Evolutionary conservation across 2,329 filamentous ascomycete genomes (phyloP), one percentile per base, ranked within the genome.

Genomic region (Sporothrix schenckii): DNA sequence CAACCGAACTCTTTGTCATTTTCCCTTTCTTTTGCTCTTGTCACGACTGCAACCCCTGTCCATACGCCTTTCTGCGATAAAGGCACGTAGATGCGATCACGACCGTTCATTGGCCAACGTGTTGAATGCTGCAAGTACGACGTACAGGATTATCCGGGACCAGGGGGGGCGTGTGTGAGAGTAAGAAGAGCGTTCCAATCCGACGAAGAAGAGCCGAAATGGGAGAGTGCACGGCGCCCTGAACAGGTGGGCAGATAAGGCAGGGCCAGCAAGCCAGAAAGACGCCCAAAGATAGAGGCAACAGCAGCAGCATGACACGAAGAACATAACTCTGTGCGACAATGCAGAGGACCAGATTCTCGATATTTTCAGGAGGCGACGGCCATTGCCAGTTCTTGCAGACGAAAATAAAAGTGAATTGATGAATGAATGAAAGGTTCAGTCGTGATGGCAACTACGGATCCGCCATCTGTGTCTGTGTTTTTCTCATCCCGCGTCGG

Each of bases 41-140:
- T 19, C 14, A 39, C 58, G 41, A 24, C 58, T 6, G 4, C 41
- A 21, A 54, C 53, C 60, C 50, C 69, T 60, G 69, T 54, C 13
- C 34, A 54, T n/a, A 68, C 54, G 65, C 49, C 50, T 65, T 66
- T 66, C 50, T 24, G n/a, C 47, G 69, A 71, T 71, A 71, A 71
- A 68, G 65, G 69, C 69, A 68, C 69, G 65, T 58, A 63, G 69
- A 68, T 71, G 69, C 65, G 54, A 54, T 68, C 49, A 34, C 30
- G 63, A 9, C 4, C 7, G 24, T 21, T 53, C n/a, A 70, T 70
- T 70, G 69, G 63, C 24, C 58, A 34, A 21, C 13, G 16, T 47
- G 13, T n/a, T 63, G 58, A 63, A 34, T 47, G 30, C 56, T 47
- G 54, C 24, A 44, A 53, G 47, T 30, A 44, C 54, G 52, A 44